Conservation (phyloP, 768 basidiomycete species). For the Boletus sensibilis region DNA sequence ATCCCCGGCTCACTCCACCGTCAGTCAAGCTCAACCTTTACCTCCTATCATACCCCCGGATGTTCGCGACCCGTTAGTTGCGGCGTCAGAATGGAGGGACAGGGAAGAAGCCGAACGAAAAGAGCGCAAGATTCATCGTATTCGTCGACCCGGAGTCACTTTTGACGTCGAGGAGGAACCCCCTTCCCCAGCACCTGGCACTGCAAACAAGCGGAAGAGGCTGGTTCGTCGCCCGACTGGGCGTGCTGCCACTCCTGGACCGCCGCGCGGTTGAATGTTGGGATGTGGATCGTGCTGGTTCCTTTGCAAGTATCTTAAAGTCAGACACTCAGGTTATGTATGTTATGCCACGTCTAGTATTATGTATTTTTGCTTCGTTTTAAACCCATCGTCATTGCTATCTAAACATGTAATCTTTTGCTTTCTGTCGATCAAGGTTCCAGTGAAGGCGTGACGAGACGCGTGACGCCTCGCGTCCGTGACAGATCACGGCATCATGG, state of each 20-base stretch:
- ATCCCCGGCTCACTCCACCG: constrained; percentile 69
- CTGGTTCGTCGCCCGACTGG: constrained; percentile 32
- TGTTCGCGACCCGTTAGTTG: constrained; percentile 59
- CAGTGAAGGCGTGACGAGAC: constrained; percentile 13
- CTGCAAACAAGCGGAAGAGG: constrained; percentile 23
- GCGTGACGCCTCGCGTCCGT: constrained; percentile 31
- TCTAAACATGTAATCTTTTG: constrained; percentile 7
- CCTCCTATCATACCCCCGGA: constrained; percentile 49
- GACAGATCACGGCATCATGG: neutral
- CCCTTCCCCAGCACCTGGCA: constrained; percentile 37
- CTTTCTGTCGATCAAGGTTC: neutral
- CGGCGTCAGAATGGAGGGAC: constrained; percentile 71
- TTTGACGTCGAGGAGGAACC: constrained; percentile 61
- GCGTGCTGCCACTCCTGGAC: constrained; percentile 26
- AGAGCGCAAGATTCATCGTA: constrained; percentile 37
- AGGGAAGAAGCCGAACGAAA: constrained; percentile 53
- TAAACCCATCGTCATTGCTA: constrained; percentile 16
- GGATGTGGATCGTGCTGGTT: neutral
- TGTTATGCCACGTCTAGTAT: constrained; percentile 29
- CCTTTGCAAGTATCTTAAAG: constrained; percentile 24
- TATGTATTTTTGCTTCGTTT: constrained; percentile 23
- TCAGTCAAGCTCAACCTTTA: constrained; percentile 54
- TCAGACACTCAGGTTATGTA: constrained; percentile 24
- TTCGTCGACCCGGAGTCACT: constrained; percentile 62
- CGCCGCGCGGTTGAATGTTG: constrained; percentile 22